Evolutionary conservation across 2,329 filamentous ascomycete species (phyloP).

Genomic region (Pseudohalonectria lignicola): DNA sequence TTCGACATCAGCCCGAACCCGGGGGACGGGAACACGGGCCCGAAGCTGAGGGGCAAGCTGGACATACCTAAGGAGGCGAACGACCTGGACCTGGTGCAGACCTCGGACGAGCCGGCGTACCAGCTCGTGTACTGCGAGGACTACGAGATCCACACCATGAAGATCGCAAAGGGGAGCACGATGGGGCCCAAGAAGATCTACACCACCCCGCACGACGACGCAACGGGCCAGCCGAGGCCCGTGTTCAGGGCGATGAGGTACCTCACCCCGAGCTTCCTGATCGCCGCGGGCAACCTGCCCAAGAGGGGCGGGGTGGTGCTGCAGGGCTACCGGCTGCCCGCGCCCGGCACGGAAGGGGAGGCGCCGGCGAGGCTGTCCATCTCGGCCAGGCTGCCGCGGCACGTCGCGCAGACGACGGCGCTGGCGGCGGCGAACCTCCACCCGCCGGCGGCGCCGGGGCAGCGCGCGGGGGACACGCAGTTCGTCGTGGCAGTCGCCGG

Average conservation of each 20-base stretch:
- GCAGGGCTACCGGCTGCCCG: conserved; percentile 43
- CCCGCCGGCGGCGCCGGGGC: conserved; percentile 30
- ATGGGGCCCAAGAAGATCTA: conserved; percentile 42
- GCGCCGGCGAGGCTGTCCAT: conserved; percentile 36
- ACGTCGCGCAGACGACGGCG: conserved; percentile 64
- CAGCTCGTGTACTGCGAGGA: conserved; percentile 71
- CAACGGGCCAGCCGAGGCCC: conserved; percentile 28
- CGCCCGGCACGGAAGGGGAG: conserved; percentile 8
- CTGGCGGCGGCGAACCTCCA: conserved; percentile 66
- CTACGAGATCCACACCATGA: conserved; percentile 58
- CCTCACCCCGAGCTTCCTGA: conserved; percentile 43
- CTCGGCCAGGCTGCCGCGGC: conserved; percentile 48
- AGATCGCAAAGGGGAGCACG: conserved; percentile 32
- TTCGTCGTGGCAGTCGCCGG: conserved; percentile 72
- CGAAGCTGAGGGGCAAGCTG: conserved; percentile 36
- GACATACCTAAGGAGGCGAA: conserved; percentile 46
- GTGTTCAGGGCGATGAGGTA: conserved; percentile 48
- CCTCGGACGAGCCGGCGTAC: conserved; percentile 45
- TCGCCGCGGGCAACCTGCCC: conserved; percentile 48
- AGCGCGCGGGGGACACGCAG: conserved; percentile 54
- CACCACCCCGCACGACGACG: conserved; percentile 37
- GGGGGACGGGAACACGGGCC: conserved; percentile 27
- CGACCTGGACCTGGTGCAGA: conserved; percentile 61
- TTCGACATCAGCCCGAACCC: conserved; percentile 55
- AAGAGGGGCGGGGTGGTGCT: conserved; percentile 45